phyloP scores from a whole-genome alignment of 352 stramenopile genomes.

The Globisporangium uncinulatum region DNA sequence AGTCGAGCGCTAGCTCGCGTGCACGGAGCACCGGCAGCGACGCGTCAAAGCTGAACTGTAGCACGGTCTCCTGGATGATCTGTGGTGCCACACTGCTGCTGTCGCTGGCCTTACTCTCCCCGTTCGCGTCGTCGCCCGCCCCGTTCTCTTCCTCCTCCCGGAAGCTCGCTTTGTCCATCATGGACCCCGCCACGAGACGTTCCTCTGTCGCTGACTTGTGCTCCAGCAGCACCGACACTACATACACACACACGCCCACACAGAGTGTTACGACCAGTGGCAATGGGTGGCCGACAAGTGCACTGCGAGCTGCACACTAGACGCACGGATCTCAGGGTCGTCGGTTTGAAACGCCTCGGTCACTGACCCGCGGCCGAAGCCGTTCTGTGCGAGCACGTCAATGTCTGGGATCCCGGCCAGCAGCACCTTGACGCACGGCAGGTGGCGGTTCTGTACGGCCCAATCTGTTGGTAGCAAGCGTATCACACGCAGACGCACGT shows the following conservation, averaged over 20 bases:
- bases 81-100: constrained; percentile 36
- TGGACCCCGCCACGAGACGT: constrained; percentile 58
- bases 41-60: constrained; percentile 71
- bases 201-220: constrained; percentile 79
- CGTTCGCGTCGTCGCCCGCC: constrained; percentile 35
- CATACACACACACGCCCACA: not conserved
- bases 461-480: constrained; percentile 42
- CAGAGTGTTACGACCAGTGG: not conserved
- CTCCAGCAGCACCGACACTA: constrained; percentile 68
- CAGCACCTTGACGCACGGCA: constrained; percentile 72
- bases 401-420: constrained; percentile 61
- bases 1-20: constrained; percentile 78
- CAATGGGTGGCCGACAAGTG: too few species aligned
- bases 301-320: not conserved
- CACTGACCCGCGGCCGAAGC: constrained; percentile 72
- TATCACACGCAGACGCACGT: not conserved
- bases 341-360: constrained; percentile 83
- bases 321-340: constrained; percentile 79
- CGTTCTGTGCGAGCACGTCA: constrained; percentile 79
- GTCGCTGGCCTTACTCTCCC: not conserved
- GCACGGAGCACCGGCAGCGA: constrained; percentile 56
- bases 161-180: constrained; percentile 62
- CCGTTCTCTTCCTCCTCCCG: constrained; percentile 64
- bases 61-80: constrained; percentile 77
- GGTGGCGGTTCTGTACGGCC: constrained; percentile 84